phyloP scores from a whole-genome alignment of 805 yeast genomes.

The Torulaspora microellipsoides region DNA sequence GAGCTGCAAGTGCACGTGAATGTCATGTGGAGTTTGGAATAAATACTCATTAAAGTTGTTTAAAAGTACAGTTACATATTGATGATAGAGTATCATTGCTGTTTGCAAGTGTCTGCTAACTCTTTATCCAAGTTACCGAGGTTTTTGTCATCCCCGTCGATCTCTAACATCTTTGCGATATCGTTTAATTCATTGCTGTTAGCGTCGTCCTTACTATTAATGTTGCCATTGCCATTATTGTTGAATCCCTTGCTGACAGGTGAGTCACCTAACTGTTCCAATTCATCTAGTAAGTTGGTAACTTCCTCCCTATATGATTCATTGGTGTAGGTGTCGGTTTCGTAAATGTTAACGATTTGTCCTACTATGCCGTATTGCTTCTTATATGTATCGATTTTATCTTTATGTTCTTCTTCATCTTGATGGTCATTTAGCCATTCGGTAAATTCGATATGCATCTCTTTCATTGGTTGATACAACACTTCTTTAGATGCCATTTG shows the following conservation, averaged over 20 bases:
- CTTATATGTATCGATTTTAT: conserved; percentile 50
- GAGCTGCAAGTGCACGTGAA: too few relatives aligned
- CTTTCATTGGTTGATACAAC: conserved; percentile 83
- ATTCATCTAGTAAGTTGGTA: conserved; percentile 26
- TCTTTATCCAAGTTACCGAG: conserved; percentile 28
- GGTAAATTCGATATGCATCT: conserved; percentile 67
- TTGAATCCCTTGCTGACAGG: conserved; percentile 29
- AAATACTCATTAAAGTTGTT: too few relatives aligned
- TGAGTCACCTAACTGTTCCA: conserved; percentile 33
- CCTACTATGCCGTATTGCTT: conserved; percentile 59
- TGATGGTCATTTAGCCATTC: conserved; percentile 58
- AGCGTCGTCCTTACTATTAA: background rate
- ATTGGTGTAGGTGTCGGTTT: conserved; percentile 49
- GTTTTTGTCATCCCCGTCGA: conserved; percentile 23
- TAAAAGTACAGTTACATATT: too few relatives aligned
- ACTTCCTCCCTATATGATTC: conserved; percentile 21
- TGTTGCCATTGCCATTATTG: conserved; percentile 9
- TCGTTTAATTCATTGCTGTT: conserved; percentile 15
- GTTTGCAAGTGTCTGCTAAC: conserved; percentile 30
- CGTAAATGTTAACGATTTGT: conserved; percentile 62
- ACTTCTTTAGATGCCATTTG: conserved; percentile 83
- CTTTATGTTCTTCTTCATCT: conserved; percentile 39
- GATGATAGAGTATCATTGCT: conserved; percentile 17
- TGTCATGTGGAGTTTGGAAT: too few relatives aligned
- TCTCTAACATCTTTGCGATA: conserved; percentile 23